Evolutionary conservation across 169 alveolate species (phyloP).

Genomic region (Babesia bigemina): DNA sequence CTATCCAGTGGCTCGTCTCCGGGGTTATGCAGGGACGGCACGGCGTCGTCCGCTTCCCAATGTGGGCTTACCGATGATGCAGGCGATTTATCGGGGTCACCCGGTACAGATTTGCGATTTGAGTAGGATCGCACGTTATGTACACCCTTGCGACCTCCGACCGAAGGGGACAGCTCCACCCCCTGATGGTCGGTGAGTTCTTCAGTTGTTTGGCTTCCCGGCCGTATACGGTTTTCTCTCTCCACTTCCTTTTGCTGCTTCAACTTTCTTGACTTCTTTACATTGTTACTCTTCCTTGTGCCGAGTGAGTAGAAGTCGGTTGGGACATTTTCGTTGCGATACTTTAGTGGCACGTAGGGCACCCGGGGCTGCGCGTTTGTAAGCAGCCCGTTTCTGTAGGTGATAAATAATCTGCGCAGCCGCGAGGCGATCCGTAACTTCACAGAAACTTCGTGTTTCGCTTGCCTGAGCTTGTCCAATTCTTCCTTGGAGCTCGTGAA

Average conservation of each 20-base stretch:
- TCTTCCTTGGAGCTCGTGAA: slow-evolving; percentile 49
- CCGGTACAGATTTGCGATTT: neutral
- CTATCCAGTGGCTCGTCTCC: neutral
- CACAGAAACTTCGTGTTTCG: slow-evolving; percentile 33
- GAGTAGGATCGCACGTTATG: no score
- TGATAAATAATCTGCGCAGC: slow-evolving; percentile 35
- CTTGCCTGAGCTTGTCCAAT: slow-evolving; percentile 10
- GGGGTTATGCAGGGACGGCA: no score
- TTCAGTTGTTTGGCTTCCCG: neutral
- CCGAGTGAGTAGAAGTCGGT: slow-evolving; percentile 34
- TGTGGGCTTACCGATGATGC: neutral
- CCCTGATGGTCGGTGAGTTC: no score
- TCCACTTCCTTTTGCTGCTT: neutral
- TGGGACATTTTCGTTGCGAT: slow-evolving; percentile 54
- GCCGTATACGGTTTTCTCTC: neutral
- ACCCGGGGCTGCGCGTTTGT: slow-evolving; percentile 26
- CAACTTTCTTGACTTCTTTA: neutral
- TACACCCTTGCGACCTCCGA: no score
- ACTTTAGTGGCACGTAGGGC: slow-evolving; percentile 60
- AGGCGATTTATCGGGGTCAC: no score
- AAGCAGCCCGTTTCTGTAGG: slow-evolving; percentile 44
- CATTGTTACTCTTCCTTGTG: slow-evolving; percentile 2
- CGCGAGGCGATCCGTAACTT: slow-evolving; percentile 36
- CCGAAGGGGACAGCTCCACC: neutral
- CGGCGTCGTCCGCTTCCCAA: neutral